These are phyloP conservation scores for Fraxinus sp. DNA, from an alignment of 305 asterid genomes.

Conservation along the genomic window DNA sequence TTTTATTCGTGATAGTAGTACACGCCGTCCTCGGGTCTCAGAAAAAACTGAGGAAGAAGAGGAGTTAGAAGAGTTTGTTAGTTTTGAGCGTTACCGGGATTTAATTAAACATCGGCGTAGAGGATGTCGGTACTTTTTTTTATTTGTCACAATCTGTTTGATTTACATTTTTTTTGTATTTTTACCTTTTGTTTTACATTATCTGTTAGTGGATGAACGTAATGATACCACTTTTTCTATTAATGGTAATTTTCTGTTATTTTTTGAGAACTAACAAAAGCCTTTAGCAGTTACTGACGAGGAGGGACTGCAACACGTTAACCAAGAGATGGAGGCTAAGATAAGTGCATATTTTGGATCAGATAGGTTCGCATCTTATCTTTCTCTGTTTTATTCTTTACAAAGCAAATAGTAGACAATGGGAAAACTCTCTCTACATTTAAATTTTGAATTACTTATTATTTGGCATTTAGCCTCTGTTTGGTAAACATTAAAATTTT, in stretches of 20 bases:
- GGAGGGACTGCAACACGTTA: constrained; percentile 81
- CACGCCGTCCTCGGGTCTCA: constrained; percentile 52
- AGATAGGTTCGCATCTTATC: constrained; percentile 64
- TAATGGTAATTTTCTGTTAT: not conserved
- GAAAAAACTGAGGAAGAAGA: constrained; percentile 94
- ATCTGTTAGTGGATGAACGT: not conserved
- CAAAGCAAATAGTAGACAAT: not conserved
- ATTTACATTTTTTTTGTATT: no score
- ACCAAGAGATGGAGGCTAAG: constrained; percentile 91
- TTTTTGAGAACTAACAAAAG: constrained; percentile 30
- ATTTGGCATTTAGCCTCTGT: not conserved
- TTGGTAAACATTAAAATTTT: no score
- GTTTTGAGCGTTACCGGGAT: constrained; percentile 99
- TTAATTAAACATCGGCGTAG: constrained; percentile 99
- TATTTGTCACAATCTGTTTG: not conserved
- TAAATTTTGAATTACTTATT: not conserved
- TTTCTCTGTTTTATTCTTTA: not conserved
- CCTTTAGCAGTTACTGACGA: constrained; percentile 74
- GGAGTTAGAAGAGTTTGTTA: constrained; percentile 99
- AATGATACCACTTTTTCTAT: constrained; percentile 4
- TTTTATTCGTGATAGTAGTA: constrained; percentile 79
- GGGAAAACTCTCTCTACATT: not conserved
- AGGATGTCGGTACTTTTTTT: constrained; percentile 99
- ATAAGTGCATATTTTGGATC: constrained; percentile 61
- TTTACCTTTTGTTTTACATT: no score